A percentile compares a stretch with the other conserved stretches of the same genome.
Evolutionary conservation across 1,139 yeast genomes (phyloP).

Genomic region (Casaregolazyma suthepensis): DNA sequence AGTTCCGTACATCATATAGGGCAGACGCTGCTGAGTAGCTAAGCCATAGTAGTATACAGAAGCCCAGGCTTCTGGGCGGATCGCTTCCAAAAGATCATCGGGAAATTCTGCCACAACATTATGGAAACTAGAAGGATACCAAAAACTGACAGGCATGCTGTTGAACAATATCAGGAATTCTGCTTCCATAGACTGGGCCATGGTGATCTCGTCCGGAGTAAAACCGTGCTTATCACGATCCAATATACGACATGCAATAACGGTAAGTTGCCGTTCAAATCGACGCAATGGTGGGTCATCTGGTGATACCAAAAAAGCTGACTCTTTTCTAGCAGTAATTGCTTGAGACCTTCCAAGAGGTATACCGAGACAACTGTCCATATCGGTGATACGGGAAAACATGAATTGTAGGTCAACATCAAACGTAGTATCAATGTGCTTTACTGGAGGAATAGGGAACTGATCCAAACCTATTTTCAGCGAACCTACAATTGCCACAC

Average conservation of each 20-base stretch:
- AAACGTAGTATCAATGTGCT: background rate
- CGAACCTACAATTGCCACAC: background rate
- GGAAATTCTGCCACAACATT: background rate
- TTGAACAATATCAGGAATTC: background rate
- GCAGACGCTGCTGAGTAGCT: background rate
- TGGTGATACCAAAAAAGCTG: background rate
- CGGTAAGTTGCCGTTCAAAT: background rate
- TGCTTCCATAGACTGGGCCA: background rate
- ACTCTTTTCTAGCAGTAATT: background rate
- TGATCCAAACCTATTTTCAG: background rate
- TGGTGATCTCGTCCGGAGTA: background rate
- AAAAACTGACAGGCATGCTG: background rate
- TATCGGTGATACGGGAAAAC: background rate
- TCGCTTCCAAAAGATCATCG: background rate
- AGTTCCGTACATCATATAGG: background rate
- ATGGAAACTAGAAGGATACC: background rate
- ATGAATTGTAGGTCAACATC: background rate
- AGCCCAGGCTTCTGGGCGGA: background rate
- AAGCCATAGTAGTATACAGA: background rate
- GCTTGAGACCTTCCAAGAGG: background rate
- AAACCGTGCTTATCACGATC: background rate
- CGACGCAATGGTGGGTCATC: background rate
- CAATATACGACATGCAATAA: background rate
- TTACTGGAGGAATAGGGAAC: background rate
- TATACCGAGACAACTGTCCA: background rate